Base-by-base conservation (phyloP, 495 filamentous ascomycete genomes). In the Podospora australis region DNA sequence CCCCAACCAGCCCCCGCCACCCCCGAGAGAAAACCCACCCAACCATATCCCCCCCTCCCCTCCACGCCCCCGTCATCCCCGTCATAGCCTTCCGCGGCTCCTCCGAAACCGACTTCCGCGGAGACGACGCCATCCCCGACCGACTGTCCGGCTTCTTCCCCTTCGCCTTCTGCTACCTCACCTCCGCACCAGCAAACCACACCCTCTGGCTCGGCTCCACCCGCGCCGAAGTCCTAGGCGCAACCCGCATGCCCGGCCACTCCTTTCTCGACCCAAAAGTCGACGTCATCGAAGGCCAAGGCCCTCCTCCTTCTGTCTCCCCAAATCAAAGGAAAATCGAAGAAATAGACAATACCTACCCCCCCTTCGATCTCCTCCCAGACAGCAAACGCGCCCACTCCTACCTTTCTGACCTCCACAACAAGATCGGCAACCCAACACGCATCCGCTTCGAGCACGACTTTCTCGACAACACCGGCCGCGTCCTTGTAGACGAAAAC, bases 111-210 rank as follows among this genome's bases (percentile, higher is more conserved):
- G 24, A 29, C 29, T 36, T 11, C 28, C 48, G 48, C 22, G 24
- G 28, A 6, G 13, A 32, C 35, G 5, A 21, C 19, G 19, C 34
- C 28, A 17, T 16, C 32, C 42, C 44, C 1, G 52, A 63, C 24
- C 69, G 74, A 4, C 62, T 75, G 19, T 66, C 61, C 38, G 70
- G 71, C 9, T 55, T 73, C 42, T 17, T 73, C 8, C 70, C 74
- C 10, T 70, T 75, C 47, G 57, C 68, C 10, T 52, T 58, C 1
- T 65, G 60, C 50, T 73, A 76, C 52, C 41, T 66, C 11, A 62
- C 66, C n/a, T 63, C 57, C 46, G 64, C 66, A 17, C 73, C 72
- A 11, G 61, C 62, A 4, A 55, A 44, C 32, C 52, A 57, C 39
- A 47, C 53, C 22, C 8, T 75, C 4, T 73, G 67, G 62, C 35